These are phyloP conservation scores for Exophiala lecanii-corni DNA, from an alignment of 2,329 filamentous ascomycete genomes.

Conservation along the genomic window DNA sequence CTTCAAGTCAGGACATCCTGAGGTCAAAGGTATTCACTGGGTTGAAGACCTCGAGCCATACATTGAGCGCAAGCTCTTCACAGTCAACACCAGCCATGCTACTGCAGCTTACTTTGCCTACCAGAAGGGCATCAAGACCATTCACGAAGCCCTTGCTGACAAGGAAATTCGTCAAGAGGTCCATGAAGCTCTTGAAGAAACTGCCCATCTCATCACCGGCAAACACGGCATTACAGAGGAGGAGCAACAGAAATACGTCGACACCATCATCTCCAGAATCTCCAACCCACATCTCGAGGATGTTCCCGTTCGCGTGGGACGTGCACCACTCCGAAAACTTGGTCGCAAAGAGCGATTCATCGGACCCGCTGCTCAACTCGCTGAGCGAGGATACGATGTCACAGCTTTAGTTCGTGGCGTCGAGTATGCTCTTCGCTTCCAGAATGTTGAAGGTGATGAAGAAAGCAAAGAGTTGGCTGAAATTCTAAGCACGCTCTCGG, in stretches of 20 bases:
- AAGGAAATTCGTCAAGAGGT: slow-evolving; percentile 75
- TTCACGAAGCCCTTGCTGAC: slow-evolving; percentile 84
- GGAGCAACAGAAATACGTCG: slow-evolving; percentile 80
- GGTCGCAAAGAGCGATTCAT: slow-evolving; percentile 94
- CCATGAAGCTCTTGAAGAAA: slow-evolving; percentile 75
- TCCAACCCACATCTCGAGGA: slow-evolving; percentile 78
- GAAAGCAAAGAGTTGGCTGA: slow-evolving; percentile 82
- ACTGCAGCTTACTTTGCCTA: slow-evolving; percentile 95
- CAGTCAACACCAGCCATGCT: slow-evolving; percentile 96
- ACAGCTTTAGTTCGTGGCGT: slow-evolving; percentile 72
- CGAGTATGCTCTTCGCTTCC: slow-evolving; percentile 92
- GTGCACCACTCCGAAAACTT: slow-evolving; percentile 89
- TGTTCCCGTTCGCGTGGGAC: slow-evolving; percentile 88
- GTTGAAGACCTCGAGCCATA: slow-evolving; percentile 87
- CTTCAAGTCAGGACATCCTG: slow-evolving; percentile 67
- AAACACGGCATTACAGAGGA: slow-evolving; percentile 75
- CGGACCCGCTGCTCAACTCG: slow-evolving; percentile 82
- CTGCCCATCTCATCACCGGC: slow-evolving; percentile 74
- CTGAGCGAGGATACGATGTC: slow-evolving; percentile 70
- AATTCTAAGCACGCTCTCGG: slow-evolving; percentile 69
- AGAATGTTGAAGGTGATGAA: slow-evolving; percentile 86
- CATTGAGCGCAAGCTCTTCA: slow-evolving; percentile 99
- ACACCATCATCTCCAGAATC: slow-evolving; percentile 88
- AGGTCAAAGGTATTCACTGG: slow-evolving; percentile 86
- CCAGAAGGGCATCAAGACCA: slow-evolving; percentile 76